A percentile compares a stretch with the other conserved stretches of the same genome.
These are phyloP conservation scores for Camellia japonica DNA, from an alignment of 148 eudicot species.

Conservation along the genomic window DNA sequence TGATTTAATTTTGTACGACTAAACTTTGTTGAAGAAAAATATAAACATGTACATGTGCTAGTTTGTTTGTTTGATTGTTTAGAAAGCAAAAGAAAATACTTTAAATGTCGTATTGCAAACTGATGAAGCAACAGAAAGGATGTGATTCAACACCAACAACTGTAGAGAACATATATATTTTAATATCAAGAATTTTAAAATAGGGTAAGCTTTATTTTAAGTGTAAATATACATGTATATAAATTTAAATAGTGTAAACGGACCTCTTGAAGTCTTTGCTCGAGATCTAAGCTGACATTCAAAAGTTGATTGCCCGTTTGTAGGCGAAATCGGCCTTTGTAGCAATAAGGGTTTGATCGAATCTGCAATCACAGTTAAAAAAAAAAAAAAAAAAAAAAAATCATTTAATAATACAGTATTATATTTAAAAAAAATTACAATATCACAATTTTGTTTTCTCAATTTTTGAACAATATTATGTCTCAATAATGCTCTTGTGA, in stretches of 20 bases:
- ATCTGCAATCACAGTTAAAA: slow-evolving; percentile 32
- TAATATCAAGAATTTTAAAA: not conserved
- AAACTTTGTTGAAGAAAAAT: too few relatives aligned
- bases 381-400: too few relatives aligned
- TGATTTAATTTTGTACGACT: too few relatives aligned
- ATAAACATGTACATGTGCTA: too few relatives aligned
- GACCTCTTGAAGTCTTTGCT: slow-evolving; percentile 70
- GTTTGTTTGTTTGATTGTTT: too few relatives aligned
- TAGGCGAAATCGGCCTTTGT: slow-evolving; percentile 75
- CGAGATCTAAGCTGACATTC: slow-evolving; percentile 48
- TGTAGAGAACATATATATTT: not conserved
- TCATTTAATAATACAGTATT: not conserved
- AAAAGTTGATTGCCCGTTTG: slow-evolving; percentile 56
- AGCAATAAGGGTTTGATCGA: slow-evolving; percentile 72
- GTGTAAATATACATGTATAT: not conserved
- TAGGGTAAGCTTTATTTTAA: too few relatives aligned
- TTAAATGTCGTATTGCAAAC: not conserved
- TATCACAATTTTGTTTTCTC: too few relatives aligned
- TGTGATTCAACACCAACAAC: slow-evolving; percentile 6
- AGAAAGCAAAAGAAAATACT: too few relatives aligned
- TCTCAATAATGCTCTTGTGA: too few relatives aligned
- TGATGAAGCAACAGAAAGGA: not conserved
- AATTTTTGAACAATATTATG: too few relatives aligned
- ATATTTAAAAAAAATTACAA: too few relatives aligned
- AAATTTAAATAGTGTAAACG: not conserved